Percentiles rank a stretch among this genome's conserved stretches.
phyloP scores from a whole-genome alignment of 345 rosid genomes.

The Gossypium turneri region DNA sequence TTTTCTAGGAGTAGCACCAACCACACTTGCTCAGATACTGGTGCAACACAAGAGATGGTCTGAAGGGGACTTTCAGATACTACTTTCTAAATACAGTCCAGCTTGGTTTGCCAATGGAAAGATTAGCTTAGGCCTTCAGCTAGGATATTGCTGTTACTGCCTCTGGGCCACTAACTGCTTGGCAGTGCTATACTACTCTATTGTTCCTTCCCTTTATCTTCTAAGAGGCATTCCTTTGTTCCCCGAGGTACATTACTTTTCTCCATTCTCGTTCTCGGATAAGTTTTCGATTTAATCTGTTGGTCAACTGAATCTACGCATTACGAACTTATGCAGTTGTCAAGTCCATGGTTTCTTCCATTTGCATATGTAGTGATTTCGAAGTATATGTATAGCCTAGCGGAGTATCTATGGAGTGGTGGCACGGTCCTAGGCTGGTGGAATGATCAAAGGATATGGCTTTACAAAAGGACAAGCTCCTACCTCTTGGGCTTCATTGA shows the following conservation, averaged over 20 bases:
- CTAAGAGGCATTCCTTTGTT: slow-evolving; percentile 59
- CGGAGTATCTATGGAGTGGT: slow-evolving; percentile 40
- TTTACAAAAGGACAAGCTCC: background rate
- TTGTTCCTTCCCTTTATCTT: slow-evolving; percentile 58
- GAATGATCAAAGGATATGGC: background rate
- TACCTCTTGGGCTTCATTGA: background rate
- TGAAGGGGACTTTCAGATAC: slow-evolving; percentile 66
- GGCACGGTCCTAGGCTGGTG: background rate
- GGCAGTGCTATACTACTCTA: slow-evolving; percentile 44
- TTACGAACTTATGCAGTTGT: slow-evolving; percentile 24
- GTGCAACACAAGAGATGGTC: slow-evolving; percentile 88
- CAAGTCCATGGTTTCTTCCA: slow-evolving; percentile 58
- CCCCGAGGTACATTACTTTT: slow-evolving; percentile 44
- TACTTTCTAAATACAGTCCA: slow-evolving; percentile 63
- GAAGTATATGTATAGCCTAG: slow-evolving; percentile 36
- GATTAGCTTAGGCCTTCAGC: slow-evolving; percentile 48
- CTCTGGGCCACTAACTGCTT: slow-evolving; percentile 64
- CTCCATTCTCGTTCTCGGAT: background rate
- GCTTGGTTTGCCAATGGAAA: slow-evolving; percentile 54
- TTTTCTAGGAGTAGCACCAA: slow-evolving; percentile 58
- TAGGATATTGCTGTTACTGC: slow-evolving; percentile 43
- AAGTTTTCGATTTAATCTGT: background rate
- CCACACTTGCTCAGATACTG: slow-evolving; percentile 52
- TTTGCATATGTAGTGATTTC: slow-evolving; percentile 46
- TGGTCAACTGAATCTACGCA: background rate